Base-by-base conservation (phyloP, 192 early-diverging fungal species). In the Ramicandelaber brevisporus region DNA sequence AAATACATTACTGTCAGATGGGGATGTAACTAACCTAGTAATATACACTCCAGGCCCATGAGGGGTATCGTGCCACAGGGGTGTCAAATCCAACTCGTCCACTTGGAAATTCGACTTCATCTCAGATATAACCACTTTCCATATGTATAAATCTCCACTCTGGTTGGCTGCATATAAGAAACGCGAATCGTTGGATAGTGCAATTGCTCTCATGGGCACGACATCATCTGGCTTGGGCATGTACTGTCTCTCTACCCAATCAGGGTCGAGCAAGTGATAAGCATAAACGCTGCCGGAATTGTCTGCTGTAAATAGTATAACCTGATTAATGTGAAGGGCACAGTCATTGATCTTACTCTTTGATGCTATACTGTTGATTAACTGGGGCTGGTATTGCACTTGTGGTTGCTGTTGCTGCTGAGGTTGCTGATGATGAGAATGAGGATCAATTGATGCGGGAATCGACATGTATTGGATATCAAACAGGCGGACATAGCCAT, bases 161-260 rank as follows among this genome's bases (percentile, higher is more conserved):
- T 8, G 24, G 11, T 8, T 25, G 11, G 8, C 24, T 9, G 8
- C 24, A 25, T 8, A 8, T 9, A 9, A 11, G 11, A 9, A 8
- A 25, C 11, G 8, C 24, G 24, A 25, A 8, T 25, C 24, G 8
- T 25, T 25, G 11, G 8, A 9, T 25, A 11, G 24, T 25, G 24
- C 38, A 19, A 26, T 34, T 10, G 3, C 38, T 44, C 4, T 44
- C 41, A 29, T 57, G 54, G 2, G 54, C 54, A 15, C 51, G 44
- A 41, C 50, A 57, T 36, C 41, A 49, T 38, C 43, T 38, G 27
- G 48, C 44, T 11, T 37, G 46, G 31, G 43, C 53, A 25, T 49
- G 47, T 40, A 49, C 53, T n/a, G 9, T 49, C 46, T 1, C 36
- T 42, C 18, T 43, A 43, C 23, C 46, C 46, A 6, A 40, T 44